phyloP scores from a whole-genome alignment of 164 flowering plant genomes.

The Stephania cephalantha region DNA sequence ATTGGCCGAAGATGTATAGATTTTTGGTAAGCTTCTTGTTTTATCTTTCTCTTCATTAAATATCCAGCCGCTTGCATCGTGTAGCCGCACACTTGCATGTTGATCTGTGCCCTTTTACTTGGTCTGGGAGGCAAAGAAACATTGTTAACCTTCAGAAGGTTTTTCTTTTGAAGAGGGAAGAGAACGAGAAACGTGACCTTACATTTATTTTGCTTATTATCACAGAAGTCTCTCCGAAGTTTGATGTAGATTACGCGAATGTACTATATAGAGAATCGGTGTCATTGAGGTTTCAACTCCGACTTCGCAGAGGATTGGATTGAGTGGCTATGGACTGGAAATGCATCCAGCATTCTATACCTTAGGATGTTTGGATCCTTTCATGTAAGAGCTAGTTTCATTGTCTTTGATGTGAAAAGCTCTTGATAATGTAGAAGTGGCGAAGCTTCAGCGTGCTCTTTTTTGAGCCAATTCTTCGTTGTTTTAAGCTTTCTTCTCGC shows the following conservation, averaged over 20 bases:
- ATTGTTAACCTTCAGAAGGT: neutral
- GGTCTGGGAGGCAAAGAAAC: neutral
- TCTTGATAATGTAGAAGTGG: neutral
- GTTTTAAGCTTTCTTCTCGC: neutral
- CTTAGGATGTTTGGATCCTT: neutral
- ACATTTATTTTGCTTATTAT: neutral
- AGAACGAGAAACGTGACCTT: neutral
- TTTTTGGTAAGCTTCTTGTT: conserved; percentile 9
- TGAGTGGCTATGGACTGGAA: neutral
- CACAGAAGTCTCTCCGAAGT: neutral
- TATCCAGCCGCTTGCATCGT: neutral
- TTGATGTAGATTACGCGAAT: neutral
- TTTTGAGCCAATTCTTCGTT: neutral
- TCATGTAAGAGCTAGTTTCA: neutral
- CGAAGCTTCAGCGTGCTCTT: neutral
- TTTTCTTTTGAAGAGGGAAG: neutral
- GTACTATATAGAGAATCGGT: neutral
- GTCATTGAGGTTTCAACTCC: neutral
- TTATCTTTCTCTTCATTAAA: neutral
- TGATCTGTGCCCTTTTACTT: neutral
- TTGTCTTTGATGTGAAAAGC: neutral
- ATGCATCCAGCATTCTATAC: neutral
- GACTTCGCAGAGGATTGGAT: neutral
- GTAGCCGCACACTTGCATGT: neutral
- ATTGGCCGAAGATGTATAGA: neutral